These are phyloP conservation scores for Xerocomus nothofagi DNA, from an alignment of 1,284 basidiomycete genomes.

Conservation along the genomic window DNA sequence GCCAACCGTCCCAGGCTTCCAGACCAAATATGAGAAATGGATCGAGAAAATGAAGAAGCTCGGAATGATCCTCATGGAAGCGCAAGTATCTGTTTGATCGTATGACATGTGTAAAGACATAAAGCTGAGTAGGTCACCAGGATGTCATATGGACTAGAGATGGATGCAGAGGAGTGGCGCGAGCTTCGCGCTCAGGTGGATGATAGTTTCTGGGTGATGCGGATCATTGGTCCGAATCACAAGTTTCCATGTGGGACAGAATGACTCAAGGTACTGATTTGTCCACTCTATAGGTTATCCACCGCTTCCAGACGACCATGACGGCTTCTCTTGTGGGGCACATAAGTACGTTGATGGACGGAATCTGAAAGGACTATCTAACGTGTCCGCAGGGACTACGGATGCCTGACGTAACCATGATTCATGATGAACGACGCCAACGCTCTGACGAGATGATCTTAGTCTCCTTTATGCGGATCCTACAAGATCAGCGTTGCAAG, in stretches of 20 bases:
- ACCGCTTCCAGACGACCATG: conserved; percentile 70
- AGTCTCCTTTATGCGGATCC: conserved; percentile 82
- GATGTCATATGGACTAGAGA: conserved; percentile 77
- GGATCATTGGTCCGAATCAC: conserved; percentile 62
- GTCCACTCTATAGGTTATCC: conserved; percentile 63
- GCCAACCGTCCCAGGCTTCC: conserved; percentile 63
- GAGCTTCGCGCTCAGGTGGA: conserved; percentile 65
- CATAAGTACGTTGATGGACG: conserved; percentile 57
- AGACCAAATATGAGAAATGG: conserved; percentile 67
- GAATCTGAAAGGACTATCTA: conserved; percentile 7
- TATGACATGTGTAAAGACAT: not conserved
- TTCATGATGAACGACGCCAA: not conserved
- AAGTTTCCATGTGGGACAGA: not conserved
- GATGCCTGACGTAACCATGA: conserved; percentile 71
- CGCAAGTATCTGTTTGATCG: conserved; percentile 47
- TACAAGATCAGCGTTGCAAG: conserved; percentile 76
- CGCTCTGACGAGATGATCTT: conserved; percentile 9
- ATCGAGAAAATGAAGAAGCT: conserved; percentile 79
- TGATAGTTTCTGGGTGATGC: conserved; percentile 86
- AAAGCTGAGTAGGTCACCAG: conserved; percentile 37
- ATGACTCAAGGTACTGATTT: not conserved
- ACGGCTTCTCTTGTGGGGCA: conserved; percentile 83
- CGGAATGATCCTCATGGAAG: conserved; percentile 78
- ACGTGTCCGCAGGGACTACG: conserved; percentile 64
- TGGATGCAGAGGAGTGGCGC: conserved; percentile 69